A percentile compares a stretch with the other conserved stretches of the same genome.
These are phyloP conservation scores for Kodamaea sp. DNA, from an alignment of 1,139 yeast genomes.

Conservation along the genomic window DNA sequence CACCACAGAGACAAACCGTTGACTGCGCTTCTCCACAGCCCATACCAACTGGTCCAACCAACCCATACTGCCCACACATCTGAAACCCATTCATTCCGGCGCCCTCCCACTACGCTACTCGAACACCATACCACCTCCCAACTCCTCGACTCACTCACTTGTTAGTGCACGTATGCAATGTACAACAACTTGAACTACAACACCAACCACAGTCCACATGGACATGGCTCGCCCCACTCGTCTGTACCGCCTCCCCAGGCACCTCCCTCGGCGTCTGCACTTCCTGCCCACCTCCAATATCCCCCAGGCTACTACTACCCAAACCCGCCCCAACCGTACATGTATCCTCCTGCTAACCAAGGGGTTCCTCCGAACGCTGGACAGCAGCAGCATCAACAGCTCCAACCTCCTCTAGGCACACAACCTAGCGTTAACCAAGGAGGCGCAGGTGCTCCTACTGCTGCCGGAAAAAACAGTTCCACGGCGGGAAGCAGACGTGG, in stretches of 20 bases:
- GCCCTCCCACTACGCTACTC: too few species aligned
- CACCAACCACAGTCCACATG: constrained; percentile 4
- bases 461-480: background rate
- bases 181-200: constrained; percentile 8
- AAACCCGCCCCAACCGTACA: constrained; percentile 2
- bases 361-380: background rate
- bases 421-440: background rate
- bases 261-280: constrained; percentile 1
- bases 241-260: constrained; percentile 5
- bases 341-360: background rate
- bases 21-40: too few species aligned
- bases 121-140: too few species aligned
- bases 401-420: background rate
- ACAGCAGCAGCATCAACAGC: constrained; percentile 1
- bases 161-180: constrained; percentile 3
- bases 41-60: too few species aligned
- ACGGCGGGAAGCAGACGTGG: constrained; percentile 46
- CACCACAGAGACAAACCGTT: too few species aligned
- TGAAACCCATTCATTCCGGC: too few species aligned
- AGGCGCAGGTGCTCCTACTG: background rate
- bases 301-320: constrained; percentile 5
- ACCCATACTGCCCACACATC: too few species aligned
- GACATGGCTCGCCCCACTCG: background rate
- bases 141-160: too few species aligned
- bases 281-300: background rate